phyloP scores from a whole-genome alignment of 805 yeast genomes.

The Candida pseudoglaebosa region DNA sequence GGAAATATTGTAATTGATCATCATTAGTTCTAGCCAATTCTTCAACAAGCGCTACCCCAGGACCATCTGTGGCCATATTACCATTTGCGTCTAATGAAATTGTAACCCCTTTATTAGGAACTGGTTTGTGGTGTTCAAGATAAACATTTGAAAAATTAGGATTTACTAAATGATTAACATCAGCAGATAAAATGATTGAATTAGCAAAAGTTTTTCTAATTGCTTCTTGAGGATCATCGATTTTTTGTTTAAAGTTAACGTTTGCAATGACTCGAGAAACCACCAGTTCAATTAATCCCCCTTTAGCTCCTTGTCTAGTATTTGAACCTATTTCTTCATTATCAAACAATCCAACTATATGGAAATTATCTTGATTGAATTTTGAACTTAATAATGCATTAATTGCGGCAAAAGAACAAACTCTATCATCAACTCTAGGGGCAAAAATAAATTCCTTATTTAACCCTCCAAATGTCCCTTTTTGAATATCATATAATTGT shows the following conservation, averaged over 20 bases:
- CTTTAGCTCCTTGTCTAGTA: slow-evolving; percentile 78
- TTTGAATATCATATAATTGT: slow-evolving; percentile 78
- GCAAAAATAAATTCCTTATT: slow-evolving; percentile 72
- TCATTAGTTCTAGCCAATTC: slow-evolving; percentile 63
- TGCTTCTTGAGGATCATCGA: slow-evolving; percentile 20
- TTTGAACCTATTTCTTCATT: slow-evolving; percentile 84
- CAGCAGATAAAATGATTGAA: slow-evolving; percentile 77
- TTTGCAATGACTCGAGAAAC: slow-evolving; percentile 51
- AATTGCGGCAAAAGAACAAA: slow-evolving; percentile 73
- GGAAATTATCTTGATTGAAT: slow-evolving; percentile 36
- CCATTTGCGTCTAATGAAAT: slow-evolving; percentile 75
- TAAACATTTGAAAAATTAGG: slow-evolving; percentile 72
- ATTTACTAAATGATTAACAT: slow-evolving; percentile 76
- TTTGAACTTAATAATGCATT: slow-evolving; percentile 39
- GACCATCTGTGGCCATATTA: slow-evolving; percentile 78
- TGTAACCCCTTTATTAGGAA: slow-evolving; percentile 73
- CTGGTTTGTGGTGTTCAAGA: slow-evolving; percentile 73
- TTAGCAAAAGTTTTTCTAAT: slow-evolving; percentile 57
- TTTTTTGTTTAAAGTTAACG: slow-evolving; percentile 16
- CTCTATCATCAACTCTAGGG: slow-evolving; percentile 82
- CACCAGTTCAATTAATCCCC: slow-evolving; percentile 66
- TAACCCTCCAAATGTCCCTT: slow-evolving; percentile 74
- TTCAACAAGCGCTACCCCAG: slow-evolving; percentile 66
- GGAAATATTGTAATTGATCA: slow-evolving; percentile 74
- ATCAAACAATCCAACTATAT: slow-evolving; percentile 65